Percentiles rank a stretch among this genome's conserved stretches.
phyloP scores from a whole-genome alignment of 495 filamentous ascomycete genomes.

The Glarea lozoyensis region DNA sequence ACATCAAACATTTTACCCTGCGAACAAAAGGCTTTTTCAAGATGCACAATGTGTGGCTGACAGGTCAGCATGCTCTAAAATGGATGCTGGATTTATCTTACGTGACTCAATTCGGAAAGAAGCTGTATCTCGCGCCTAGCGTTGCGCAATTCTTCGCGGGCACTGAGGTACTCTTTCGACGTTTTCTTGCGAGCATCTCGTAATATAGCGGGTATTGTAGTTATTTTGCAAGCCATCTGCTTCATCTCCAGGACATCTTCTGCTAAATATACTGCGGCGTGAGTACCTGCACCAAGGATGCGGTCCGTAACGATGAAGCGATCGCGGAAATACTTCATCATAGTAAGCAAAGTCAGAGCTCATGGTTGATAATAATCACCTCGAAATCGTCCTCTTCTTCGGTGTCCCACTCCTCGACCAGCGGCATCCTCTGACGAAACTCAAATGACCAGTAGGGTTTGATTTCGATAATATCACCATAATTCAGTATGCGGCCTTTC shows the following conservation, averaged over 20 bases:
- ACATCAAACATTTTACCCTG: conserved; percentile 40
- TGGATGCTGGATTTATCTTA: conserved; percentile 24
- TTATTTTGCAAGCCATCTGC: conserved; percentile 72
- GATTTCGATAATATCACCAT: conserved; percentile 46
- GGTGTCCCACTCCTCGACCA: too few species aligned
- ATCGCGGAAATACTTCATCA: conserved; percentile 41
- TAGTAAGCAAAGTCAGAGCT: neutral
- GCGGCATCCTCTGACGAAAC: conserved; percentile 28
- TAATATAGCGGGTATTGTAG: conserved; percentile 23
- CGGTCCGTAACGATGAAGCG: conserved; percentile 40
- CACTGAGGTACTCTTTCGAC: neutral
- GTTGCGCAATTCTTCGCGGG: conserved; percentile 2
- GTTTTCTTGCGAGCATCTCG: neutral
- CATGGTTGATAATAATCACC: conserved; percentile 9
- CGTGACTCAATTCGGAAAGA: conserved; percentile 50
- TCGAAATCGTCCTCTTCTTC: conserved; percentile 21
- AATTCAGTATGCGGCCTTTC: conserved; percentile 38
- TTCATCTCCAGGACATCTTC: conserved; percentile 54
- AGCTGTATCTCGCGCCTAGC: conserved; percentile 43
- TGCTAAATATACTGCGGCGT: conserved; percentile 77
- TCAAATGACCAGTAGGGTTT: conserved; percentile 26
- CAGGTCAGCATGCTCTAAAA: neutral
- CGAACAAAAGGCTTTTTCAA: conserved; percentile 44
- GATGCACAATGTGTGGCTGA: conserved; percentile 54
- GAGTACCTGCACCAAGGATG: conserved; percentile 74